Percentiles rank a stretch among this genome's conserved stretches.
phyloP scores from a whole-genome alignment of 176 grass and related monocot genomes.

The Dendrocalamus sinicus region DNA sequence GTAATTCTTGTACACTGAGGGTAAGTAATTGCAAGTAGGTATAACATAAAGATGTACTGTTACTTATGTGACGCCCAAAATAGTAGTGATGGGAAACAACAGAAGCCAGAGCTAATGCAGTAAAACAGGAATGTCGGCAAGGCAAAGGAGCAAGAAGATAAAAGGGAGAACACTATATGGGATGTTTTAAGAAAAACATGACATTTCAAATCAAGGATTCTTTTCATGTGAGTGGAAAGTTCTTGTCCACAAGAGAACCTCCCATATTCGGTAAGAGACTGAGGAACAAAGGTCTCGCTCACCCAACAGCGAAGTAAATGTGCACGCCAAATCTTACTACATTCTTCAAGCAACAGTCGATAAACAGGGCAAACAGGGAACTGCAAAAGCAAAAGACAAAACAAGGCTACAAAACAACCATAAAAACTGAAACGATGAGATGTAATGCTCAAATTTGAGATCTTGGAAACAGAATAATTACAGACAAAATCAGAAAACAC shows the following conservation, averaged over 20 bases:
- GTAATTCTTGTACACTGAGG: background rate
- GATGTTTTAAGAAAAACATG: slow-evolving; percentile 11
- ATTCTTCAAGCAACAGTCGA: slow-evolving; percentile 27
- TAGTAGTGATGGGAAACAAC: background rate
- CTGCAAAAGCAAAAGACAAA: background rate
- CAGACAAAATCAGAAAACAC: background rate
- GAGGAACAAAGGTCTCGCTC: slow-evolving; percentile 16
- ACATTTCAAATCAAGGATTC: slow-evolving; percentile 43
- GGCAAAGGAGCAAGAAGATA: slow-evolving; percentile 21
- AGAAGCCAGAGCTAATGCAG: background rate
- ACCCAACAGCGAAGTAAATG: slow-evolving; percentile 33
- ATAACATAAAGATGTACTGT: background rate
- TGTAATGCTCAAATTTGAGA: background rate
- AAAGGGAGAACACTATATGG: background rate
- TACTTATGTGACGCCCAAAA: background rate
- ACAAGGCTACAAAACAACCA: background rate
- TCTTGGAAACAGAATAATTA: background rate
- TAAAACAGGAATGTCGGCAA: background rate
- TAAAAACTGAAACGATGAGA: background rate
- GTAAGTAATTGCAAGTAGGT: background rate
- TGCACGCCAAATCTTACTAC: background rate
- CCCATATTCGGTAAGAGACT: background rate
- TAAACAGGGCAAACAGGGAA: background rate
- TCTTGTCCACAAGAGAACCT: background rate
- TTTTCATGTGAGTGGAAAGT: slow-evolving; percentile 28